phyloP scores from a whole-genome alignment of 345 rosid species.

The Linum lewisii region DNA sequence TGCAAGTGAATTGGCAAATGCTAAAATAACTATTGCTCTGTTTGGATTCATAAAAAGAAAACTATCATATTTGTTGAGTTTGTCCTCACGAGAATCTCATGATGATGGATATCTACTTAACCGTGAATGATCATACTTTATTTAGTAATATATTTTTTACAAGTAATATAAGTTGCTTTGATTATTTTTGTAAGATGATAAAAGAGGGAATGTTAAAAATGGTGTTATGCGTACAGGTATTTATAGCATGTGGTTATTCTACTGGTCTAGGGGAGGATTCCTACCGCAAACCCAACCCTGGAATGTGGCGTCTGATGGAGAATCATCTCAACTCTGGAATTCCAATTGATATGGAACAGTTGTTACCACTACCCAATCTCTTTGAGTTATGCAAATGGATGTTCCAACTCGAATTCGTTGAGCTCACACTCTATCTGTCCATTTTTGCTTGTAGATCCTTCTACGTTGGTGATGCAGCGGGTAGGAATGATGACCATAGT shows the following conservation, averaged over 20 bases:
- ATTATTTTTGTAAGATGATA: not conserved
- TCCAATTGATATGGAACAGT: constrained; percentile 70
- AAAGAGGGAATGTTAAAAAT: not conserved
- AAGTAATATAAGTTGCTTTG: no score
- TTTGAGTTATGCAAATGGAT: not conserved
- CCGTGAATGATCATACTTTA: no score
- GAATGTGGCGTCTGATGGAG: constrained; percentile 91
- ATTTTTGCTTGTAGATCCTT: constrained; percentile 47
- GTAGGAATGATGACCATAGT: constrained; percentile 71
- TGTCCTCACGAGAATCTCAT: no score
- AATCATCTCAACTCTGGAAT: constrained; percentile 79
- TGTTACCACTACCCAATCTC: constrained; percentile 15
- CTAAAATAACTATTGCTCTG: not conserved
- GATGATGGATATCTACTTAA: no score
- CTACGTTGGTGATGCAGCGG: constrained; percentile 97
- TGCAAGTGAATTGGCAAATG: not conserved
- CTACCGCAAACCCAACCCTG: constrained; percentile 76
- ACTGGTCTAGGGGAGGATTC: constrained; percentile 48
- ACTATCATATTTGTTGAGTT: no score
- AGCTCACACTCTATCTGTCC: not conserved
- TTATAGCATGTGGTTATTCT: constrained; percentile 73
- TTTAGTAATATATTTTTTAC: no score
- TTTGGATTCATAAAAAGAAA: not conserved
- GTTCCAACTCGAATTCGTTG: not conserved
- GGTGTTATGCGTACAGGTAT: constrained; percentile 42